Evolutionary conservation across 1,284 basidiomycete species (phyloP), one percentile per base, ranked within the genome.

Genomic region (Boletus semigastroideus): DNA sequence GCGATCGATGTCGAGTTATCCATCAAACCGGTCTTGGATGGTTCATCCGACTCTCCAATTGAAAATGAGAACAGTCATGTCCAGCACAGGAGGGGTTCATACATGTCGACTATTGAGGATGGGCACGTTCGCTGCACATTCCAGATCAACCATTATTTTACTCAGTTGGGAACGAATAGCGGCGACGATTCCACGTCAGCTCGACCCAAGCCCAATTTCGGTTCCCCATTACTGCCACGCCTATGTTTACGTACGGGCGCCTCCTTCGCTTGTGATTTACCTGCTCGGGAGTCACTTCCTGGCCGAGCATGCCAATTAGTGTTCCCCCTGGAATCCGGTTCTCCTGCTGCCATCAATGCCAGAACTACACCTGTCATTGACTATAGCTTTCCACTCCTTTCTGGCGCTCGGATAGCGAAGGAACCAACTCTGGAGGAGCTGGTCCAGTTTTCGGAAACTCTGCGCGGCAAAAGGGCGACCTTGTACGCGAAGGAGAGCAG

Each of bases 1-100:
- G 86, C 88, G n/a, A 80, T 98, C 46, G 93, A 96, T 64, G 72
- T 97, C 44, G 92, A 94, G 5, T 79, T 97, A n/a, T 83, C 84
- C 58, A 76, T 93, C 48, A 57, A 19, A 51, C 57, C 70, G 2
- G 36, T 53, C 40, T 48, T 49, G 52, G 68, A 69, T 45, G 61
- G 50, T 49, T 44, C 45, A 6, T 51, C 58, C 14, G 62, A 64
- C 31, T 65, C 66, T 14, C 66, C 64, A 16, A 44, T 51, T 10
- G 62, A 64, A 28, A 42, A 40, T 34, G 64, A 64, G 56, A 60
- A 16, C 41, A 53, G 46, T 47, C 48, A 22, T 25, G 37, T 30
- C 46, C 60, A 56, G 49, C 46, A 51, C 17, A 59, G 59, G 41
- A 60, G 63, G 39, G 57, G 59, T 19, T 73, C 70, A 19, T 61